phyloP scores from a whole-genome alignment of 805 yeast species.

The Yarrowia sp. region DNA sequence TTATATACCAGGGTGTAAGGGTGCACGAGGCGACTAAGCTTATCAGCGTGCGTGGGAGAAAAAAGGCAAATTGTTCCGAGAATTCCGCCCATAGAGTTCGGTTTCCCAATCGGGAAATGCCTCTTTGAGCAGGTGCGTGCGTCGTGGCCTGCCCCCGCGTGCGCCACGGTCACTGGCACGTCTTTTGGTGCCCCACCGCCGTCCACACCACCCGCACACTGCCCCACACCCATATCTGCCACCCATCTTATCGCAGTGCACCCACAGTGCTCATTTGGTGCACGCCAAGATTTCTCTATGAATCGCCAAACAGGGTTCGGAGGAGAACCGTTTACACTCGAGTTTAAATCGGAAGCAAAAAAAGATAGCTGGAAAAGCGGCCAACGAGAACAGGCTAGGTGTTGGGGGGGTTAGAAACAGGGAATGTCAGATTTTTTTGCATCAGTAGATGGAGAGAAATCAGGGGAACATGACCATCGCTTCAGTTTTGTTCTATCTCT shows the following conservation, averaged over 20 bases:
- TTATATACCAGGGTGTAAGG: constrained; percentile 13
- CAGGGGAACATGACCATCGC: no score
- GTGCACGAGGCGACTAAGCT: constrained; percentile 26
- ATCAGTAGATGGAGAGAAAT: no score
- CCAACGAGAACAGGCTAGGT: not conserved
- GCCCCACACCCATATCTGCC: not conserved
- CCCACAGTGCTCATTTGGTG: constrained; percentile 27
- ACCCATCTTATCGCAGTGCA: not conserved
- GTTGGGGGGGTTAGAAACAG: not conserved
- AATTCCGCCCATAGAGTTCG: constrained; percentile 7
- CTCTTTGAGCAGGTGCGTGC: constrained; percentile 21
- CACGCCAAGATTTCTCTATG: constrained; percentile 31
- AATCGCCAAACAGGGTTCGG: not conserved
- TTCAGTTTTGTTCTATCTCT: no score
- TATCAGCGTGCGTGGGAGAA: not conserved
- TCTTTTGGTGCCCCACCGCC: no score
- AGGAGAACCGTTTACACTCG: not conserved
- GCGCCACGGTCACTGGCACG: not conserved
- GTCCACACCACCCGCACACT: no score
- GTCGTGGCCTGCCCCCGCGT: not conserved
- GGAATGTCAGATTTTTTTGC: not conserved
- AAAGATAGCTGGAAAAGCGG: constrained; percentile 6
- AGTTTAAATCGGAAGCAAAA: constrained; percentile 13
- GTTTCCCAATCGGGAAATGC: constrained; percentile 5
- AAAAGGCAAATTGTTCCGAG: not conserved